Evolutionary conservation across 2,329 filamentous ascomycete species (phyloP).

Genomic region (Colletotrichum sp.): DNA sequence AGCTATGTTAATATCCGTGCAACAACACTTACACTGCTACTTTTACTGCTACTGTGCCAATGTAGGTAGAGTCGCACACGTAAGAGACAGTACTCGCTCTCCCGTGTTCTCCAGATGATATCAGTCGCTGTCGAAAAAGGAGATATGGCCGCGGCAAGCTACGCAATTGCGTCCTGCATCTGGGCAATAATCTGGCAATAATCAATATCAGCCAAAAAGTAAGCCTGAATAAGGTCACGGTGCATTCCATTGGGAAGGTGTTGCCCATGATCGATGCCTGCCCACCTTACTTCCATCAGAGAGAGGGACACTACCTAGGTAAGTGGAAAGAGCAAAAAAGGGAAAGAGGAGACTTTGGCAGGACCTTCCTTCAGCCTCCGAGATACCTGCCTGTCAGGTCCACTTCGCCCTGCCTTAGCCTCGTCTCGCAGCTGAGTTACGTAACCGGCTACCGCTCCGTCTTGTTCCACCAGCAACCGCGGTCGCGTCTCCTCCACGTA

Average conservation of each 20-base stretch:
- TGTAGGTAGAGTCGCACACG: not conserved
- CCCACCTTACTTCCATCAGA: not conserved
- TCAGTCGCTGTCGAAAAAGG: not conserved
- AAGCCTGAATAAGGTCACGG: not conserved
- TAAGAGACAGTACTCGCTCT: not conserved
- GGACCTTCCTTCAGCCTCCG: not conserved
- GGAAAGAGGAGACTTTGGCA: not conserved
- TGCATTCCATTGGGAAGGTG: not conserved
- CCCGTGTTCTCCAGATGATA: not conserved
- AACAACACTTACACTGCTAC: not conserved
- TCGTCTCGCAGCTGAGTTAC: not conserved
- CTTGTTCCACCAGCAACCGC: not conserved
- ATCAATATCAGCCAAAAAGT: not conserved
- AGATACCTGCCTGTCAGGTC: not conserved
- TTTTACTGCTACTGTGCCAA: not conserved
- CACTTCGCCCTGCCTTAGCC: not conserved
- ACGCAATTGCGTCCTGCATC: not conserved
- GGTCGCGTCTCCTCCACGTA: slow-evolving; percentile 7
- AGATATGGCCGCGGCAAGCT: not conserved
- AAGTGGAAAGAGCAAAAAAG: not conserved
- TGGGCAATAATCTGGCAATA: not conserved
- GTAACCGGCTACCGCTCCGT: slow-evolving; percentile 3
- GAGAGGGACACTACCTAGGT: not conserved
- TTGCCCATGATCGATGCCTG: not conserved
- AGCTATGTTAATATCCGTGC: not conserved